Base-by-base conservation (phyloP, 768 basidiomycete genomes). In the Termitomyces sp. region DNA sequence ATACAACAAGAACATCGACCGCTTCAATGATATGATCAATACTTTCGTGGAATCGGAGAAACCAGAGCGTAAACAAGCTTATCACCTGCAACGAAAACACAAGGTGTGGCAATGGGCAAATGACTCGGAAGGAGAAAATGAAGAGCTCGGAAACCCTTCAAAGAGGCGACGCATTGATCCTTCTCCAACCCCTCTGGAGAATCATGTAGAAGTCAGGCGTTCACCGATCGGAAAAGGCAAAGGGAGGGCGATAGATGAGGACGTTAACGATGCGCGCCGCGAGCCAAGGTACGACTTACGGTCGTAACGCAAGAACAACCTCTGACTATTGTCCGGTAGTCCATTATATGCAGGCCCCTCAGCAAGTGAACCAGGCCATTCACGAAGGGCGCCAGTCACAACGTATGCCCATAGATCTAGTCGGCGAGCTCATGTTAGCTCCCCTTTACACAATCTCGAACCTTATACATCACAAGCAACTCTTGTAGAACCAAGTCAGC, bases 1-100 rank as follows among this genome's bases (percentile, higher is more conserved):
- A 14, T 82, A 81, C 59, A 80, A 75, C 54, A 80, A 73, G 57
- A 69, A 75, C 23, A 52, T 52, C 32, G 53, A 43, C 0, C 43
- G 56, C 16, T 71, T 82, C 37, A 70, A 82, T 50, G 27, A 7
- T 11, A 54, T 58, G n/a, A 81, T 83, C 49, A 59, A 61, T 0
- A 32, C 59, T 19, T 61, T 69, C 14, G 73, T 69, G 11, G 51
- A 57, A 23, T 17, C 37, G 31, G 46, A 68, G 44, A 66, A 67
- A 27, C 68, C 74, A 19, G 60, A 52, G 10, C 58, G 41, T 14
- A 68, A 71, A 34, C 69, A 72, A 27, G 56, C 47, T 3, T 73
- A 71, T 64, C 44, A 1, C 31, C 65, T 62, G 50, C 68, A 65
- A 58, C 65, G 64, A 51, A 67, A 47, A 58, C 10, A 9, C 23